Conservation (phyloP, 2,329 filamentous ascomycete species). For the Mycogone perniciosa region DNA sequence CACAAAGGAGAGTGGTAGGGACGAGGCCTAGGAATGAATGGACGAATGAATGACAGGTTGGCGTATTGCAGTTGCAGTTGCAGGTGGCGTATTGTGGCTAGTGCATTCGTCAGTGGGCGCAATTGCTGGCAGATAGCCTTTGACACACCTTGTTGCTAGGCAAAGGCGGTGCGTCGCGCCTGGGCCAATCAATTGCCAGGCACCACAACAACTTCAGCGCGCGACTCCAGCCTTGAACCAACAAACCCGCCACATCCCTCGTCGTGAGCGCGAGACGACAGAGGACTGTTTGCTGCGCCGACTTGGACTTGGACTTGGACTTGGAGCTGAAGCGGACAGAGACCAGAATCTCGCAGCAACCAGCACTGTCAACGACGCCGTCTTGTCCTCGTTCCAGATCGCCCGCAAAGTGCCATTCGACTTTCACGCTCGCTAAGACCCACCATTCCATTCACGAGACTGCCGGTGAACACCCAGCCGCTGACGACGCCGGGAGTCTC, state of each 20-base stretch:
- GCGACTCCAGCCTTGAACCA: conserved; percentile 3
- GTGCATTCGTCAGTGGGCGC: not conserved
- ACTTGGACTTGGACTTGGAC: too few species aligned
- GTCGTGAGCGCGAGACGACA: not conserved
- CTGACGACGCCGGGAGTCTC: not conserved
- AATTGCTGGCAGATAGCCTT: not conserved
- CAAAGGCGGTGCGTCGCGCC: conserved; percentile 13
- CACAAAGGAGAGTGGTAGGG: too few species aligned
- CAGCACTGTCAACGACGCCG: not conserved
- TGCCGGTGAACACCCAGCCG: not conserved
- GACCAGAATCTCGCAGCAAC: too few species aligned
- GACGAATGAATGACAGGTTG: not conserved
- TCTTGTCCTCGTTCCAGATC: not conserved
- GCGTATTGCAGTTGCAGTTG: not conserved
- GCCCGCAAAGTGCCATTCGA: conserved; percentile 3
- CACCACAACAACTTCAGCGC: conserved; percentile 14
- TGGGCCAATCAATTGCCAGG: conserved; percentile 11
- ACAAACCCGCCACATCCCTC: conserved; percentile 2
- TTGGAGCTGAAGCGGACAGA: too few species aligned
- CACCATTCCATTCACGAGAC: conserved; percentile 8
- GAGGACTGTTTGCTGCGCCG: too few species aligned
- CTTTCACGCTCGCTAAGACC: conserved; percentile 11
- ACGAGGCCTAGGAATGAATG: not conserved
- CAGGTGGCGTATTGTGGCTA: not conserved
- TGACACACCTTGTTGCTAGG: conserved; percentile 19